Base-by-base conservation (phyloP, 2,329 filamentous ascomycete genomes). In the Ceratocystis diversiconidia region DNA sequence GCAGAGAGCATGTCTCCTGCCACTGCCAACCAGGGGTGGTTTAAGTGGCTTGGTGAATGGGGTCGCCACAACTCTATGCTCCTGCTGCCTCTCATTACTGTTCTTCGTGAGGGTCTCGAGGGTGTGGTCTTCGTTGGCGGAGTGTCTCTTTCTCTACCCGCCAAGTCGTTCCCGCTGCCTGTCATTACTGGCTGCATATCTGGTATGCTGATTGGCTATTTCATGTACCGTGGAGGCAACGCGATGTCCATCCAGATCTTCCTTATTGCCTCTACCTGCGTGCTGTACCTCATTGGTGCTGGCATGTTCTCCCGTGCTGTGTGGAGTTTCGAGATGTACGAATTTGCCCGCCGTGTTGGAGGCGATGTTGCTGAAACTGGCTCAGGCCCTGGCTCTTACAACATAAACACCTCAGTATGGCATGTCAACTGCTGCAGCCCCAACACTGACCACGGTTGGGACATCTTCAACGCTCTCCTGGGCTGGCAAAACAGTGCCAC, bases 61-160 rank as follows among this genome's bases (percentile, higher is more conserved):
- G 77, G 79, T 15, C 83, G 88, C 74, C 89, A 87, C 72, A 89
- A 92, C 71, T 84, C 84, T 67, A 86, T 92, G 82, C 90, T 91
- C 72, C 73, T 89, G 52, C 77, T 92, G 52, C 89, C 89, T 0
- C 90, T 92, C 73, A 80, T 92, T 71, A 92, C 89, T 0, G 85
- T 90, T 5, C 76, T 92, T 19, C 79, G 89, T 25, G 89, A 92
- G 72, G 89, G 88, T 3, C 80, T 92, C 15, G 89, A 92, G 72
- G 87, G 85, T 0, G 83, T 92, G 15, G 80, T 92, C n/a, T 92
- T 90, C 74, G 83, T 92, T 60, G 87, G 86, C 44, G 89, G 89
- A 36, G 88, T 92, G 3, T 84, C 85, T 3, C 80, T 92, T 32
- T 82, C 83, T 1, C 76, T 85, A 4, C 86, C 88, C 0, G 87